Evolutionary conservation across 352 stramenopile species (phyloP).

Genomic region (Phytophthora meadii): DNA sequence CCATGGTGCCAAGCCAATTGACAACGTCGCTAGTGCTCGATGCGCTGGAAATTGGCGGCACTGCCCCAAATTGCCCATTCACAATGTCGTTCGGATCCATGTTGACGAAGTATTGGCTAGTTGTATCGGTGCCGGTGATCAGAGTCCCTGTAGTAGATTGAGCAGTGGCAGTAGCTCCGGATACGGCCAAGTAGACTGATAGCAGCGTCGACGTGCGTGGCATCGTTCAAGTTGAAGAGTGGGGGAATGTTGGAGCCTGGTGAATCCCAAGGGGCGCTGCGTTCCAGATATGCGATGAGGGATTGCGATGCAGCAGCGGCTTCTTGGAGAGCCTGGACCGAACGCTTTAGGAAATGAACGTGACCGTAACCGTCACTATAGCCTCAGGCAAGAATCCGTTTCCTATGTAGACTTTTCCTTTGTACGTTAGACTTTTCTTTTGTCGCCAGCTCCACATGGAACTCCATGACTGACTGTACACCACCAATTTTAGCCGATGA

Average conservation of each 20-base stretch:
- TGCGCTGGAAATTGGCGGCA: conserved; percentile 37
- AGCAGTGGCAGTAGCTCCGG: not conserved
- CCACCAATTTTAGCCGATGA: not conserved
- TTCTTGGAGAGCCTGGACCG: not conserved
- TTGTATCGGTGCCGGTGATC: conserved; percentile 10
- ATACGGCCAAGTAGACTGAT: conserved; percentile 10
- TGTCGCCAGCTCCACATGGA: not conserved
- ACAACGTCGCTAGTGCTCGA: conserved; percentile 24
- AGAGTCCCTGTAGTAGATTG: conserved; percentile 7
- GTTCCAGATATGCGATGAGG: conserved; percentile 11
- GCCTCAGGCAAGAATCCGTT: not conserved
- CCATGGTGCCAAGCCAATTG: conserved; percentile 45
- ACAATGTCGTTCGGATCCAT: conserved; percentile 37
- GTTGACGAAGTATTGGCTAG: not conserved
- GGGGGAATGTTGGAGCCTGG: not conserved
- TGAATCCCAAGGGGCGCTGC: not conserved
- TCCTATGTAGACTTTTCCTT: no score
- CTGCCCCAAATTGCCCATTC: conserved; percentile 40
- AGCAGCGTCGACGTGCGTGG: conserved; percentile 7
- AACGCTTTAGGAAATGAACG: conserved; percentile 1
- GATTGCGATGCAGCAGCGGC: not conserved
- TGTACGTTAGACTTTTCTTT: not conserved
- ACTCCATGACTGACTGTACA: not conserved
- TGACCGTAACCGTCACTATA: not conserved
- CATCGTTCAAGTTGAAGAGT: conserved; percentile 26